phyloP scores from a whole-genome alignment of 257 asterid genomes.

The Nicotiana attenuata region DNA sequence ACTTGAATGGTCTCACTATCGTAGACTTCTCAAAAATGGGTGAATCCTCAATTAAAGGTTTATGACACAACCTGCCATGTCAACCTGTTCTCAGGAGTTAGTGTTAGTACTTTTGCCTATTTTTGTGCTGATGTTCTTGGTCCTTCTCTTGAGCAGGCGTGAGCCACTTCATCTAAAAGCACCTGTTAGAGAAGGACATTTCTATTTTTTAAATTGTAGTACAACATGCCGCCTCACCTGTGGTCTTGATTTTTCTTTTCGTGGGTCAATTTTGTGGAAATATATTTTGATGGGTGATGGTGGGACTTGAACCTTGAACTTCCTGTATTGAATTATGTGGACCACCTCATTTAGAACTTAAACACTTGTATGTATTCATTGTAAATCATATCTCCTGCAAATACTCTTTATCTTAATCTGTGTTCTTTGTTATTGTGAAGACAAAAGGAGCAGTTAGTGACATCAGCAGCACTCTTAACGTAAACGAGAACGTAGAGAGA shows the following conservation, averaged over 20 bases:
- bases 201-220: background rate
- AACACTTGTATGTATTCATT: background rate
- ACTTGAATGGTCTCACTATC: background rate
- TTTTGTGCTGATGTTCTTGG: background rate
- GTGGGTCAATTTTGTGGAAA: background rate
- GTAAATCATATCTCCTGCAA: background rate
- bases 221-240: background rate
- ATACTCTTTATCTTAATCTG: background rate
- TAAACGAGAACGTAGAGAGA: conserved; percentile 48
- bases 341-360: background rate
- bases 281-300: background rate
- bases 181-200: background rate
- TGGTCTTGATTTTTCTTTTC: background rate
- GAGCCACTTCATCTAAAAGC: background rate
- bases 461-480: conserved; percentile 8
- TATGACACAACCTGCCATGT: background rate
- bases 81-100: background rate
- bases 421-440: conserved; percentile 33
- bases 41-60: background rate
- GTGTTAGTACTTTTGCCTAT: background rate
- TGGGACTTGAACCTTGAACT: background rate
- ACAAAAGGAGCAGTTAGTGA: conserved; percentile 46
- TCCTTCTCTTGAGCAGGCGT: background rate
- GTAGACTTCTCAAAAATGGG: background rate
- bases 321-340: background rate